Base-by-base conservation (phyloP, 2,329 filamentous ascomycete genomes). In the Paramyrothecium roridum region DNA sequence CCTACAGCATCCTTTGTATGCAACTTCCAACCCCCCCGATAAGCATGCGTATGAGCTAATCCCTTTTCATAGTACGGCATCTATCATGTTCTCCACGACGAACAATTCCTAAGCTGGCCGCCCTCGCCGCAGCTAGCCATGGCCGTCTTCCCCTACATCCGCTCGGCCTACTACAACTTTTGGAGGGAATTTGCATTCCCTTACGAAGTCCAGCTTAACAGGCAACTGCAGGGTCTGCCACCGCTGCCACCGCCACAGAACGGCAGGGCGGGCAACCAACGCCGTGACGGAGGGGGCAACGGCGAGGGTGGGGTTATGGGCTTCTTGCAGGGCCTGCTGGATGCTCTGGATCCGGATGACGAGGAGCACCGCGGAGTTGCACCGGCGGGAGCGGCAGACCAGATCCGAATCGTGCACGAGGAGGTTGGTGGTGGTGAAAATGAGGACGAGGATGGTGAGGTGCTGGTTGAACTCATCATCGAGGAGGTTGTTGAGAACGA, bases 121-220 rank as follows among this genome's bases (percentile, higher is more conserved):
- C 81, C 81, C 0, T 79, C 80, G 1, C 77, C 80, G 1, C 72
- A 76, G 43, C 77, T 81, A 56, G 78, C 76, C n/a, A 66, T 84
- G 52, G 71, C 76, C 2, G 58, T 79, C 3, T 76, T 83, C 57
- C 82, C 82, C 0, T 76, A 75, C 47, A 65, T 77, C 3, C 72
- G 73, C 34, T 70, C 70, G 46, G 59, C 76, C 10, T 82, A 85
- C 63, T 72, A 73, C 57, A 72, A 71, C 52, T 45, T 82, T 3
- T 79, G 80, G 63, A 73, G 71, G 26, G 71, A 74, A 51, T 63
- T 83, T 22, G 74, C 81, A 26, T 72, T 73, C 10, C 68, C 70
- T 1, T 73, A 80, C 23, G 81, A 85, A 63, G 70, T 68, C 45
- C 75, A 70, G 33, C 76, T 83, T 30, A 80, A 82, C 65, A 63